Conservation (phyloP, 805 yeast species). For the Saturnispora sekii region DNA sequence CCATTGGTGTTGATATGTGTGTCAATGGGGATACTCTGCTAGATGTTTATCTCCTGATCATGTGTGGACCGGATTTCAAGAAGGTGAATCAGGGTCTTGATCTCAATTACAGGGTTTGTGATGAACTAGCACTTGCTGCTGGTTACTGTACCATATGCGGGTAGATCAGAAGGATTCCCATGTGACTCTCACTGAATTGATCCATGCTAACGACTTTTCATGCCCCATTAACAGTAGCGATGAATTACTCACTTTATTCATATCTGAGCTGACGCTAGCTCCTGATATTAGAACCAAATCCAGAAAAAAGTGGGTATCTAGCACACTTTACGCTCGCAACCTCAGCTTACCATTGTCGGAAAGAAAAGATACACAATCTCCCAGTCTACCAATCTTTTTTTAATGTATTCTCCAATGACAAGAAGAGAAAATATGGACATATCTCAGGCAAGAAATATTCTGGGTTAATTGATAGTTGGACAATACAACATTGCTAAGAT, state of each 20-base stretch:
- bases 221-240: conserved; percentile 15
- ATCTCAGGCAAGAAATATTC: too few relatives aligned
- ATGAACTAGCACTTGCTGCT: conserved; percentile 19
- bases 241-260: conserved; percentile 18
- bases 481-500: too few relatives aligned
- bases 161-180: conserved; percentile 10
- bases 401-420: too few relatives aligned
- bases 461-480: too few relatives aligned
- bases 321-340: too few relatives aligned
- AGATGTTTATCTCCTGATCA: conserved; percentile 17
- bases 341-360: too few relatives aligned
- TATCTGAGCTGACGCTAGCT: conserved; percentile 9
- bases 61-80: conserved; percentile 19
- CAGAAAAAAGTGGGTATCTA: too few relatives aligned
- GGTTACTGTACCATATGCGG: conserved; percentile 17
- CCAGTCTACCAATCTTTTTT: too few relatives aligned
- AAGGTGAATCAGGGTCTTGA: conserved; percentile 17
- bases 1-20: too few relatives aligned
- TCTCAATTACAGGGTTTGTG: conserved; percentile 18
- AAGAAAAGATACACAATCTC: too few relatives aligned
- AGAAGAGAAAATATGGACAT: too few relatives aligned
- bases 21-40: not conserved
- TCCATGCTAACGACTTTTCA: conserved; percentile 12
- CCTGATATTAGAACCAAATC: too few relatives aligned
- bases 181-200: conserved; percentile 14